Percentiles rank a stretch among this genome's conserved stretches.
Evolutionary conservation across 73 alveolate species (phyloP).

Genomic region (Blepharisma stoltei): DNA sequence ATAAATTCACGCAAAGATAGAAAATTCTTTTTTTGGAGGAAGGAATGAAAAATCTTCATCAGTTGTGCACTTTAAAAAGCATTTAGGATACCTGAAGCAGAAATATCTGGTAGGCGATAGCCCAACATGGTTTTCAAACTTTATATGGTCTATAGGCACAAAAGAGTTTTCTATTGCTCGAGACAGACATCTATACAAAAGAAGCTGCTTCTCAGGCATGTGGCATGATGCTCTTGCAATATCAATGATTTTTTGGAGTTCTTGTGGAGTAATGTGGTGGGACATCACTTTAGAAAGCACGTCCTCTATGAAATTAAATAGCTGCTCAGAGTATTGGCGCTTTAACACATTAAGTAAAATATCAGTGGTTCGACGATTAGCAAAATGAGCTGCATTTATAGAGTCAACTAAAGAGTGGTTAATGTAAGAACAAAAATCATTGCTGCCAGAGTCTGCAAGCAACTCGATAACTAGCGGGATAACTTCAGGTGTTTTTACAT

Average conservation of each 20-base stretch:
- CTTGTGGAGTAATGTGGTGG: constrained; percentile 28
- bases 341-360: not conserved
- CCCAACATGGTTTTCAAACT: constrained; percentile 2
- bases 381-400: constrained; percentile 24
- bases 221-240: not conserved
- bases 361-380: constrained; percentile 12
- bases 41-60: not conserved
- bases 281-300: not conserved
- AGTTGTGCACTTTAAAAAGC: not conserved
- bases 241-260: constrained; percentile 20
- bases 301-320: not conserved
- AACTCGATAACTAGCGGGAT: constrained; percentile 16
- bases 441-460: not conserved
- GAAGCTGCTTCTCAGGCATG: not conserved
- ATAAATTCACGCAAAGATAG: not conserved
- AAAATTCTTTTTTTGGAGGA: constrained; percentile 6
- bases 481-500: constrained; percentile 24
- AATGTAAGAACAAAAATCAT: not conserved
- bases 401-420: not conserved
- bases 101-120: constrained; percentile 12
- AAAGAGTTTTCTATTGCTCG: constrained; percentile 6
- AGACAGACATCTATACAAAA: not conserved
- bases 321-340: not conserved
- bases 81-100: not conserved
- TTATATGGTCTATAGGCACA: not conserved